A percentile compares a stretch with the other conserved stretches of the same genome.
Conservation (phyloP, 352 stramenopile genomes). For the Phytophthora hybrid region DNA sequence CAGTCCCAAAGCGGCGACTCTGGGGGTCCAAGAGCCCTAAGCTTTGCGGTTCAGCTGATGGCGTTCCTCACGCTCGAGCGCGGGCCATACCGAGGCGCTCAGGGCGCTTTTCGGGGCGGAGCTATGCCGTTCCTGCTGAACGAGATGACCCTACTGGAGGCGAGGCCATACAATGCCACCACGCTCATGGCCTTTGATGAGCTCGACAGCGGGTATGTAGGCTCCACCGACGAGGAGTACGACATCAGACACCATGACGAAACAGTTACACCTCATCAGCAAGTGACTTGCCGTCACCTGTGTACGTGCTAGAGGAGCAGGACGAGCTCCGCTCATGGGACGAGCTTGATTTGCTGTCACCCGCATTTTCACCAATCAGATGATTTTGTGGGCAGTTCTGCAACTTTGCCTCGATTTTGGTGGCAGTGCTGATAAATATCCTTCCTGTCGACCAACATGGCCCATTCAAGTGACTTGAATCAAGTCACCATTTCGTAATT, state of each 20-base stretch:
- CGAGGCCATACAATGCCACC: slow-evolving; percentile 37
- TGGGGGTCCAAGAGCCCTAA: slow-evolving; percentile 60
- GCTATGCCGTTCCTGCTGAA: slow-evolving; percentile 59
- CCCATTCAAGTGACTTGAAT: not conserved
- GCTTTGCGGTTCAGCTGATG: slow-evolving; percentile 62
- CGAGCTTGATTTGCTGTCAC: too few relatives aligned
- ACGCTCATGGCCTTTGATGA: slow-evolving; percentile 70
- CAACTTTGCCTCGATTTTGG: too few relatives aligned
- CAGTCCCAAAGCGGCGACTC: slow-evolving; percentile 61
- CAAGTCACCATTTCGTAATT: not conserved
- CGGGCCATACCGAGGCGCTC: slow-evolving; percentile 52
- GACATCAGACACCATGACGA: slow-evolving; percentile 29
- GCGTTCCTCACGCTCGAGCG: slow-evolving; percentile 69
- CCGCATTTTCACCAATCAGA: too few relatives aligned
- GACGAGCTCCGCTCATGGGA: slow-evolving; percentile 40
- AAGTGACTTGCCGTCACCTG: slow-evolving; percentile 31
- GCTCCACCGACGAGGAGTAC: slow-evolving; percentile 33
- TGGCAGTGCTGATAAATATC: too few relatives aligned
- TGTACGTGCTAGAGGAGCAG: slow-evolving; percentile 39
- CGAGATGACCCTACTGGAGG: slow-evolving; percentile 48
- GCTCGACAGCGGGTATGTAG: slow-evolving; percentile 24
- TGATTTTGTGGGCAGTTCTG: too few relatives aligned
- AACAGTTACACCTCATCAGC: slow-evolving; percentile 28
- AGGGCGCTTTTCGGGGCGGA: slow-evolving; percentile 39
- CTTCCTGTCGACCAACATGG: not conserved